Base-by-base conservation (phyloP, 176 grass and related monocot genomes). In the Carex myosuroides region DNA sequence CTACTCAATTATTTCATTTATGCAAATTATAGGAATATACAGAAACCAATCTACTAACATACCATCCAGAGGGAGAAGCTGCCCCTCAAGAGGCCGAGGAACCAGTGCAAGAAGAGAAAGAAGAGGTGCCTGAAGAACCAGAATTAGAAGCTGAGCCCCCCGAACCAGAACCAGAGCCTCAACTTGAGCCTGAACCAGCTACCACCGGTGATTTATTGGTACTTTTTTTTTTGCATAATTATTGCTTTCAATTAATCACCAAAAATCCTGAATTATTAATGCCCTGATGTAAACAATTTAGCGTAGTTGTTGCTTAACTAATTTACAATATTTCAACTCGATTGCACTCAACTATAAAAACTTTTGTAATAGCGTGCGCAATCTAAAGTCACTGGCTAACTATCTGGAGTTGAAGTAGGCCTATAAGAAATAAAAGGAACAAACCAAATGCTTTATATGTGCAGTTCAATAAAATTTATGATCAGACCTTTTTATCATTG, bases 171-270 rank as follows among this genome's bases (percentile, higher is more conserved):
- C 90, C 88, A 66, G 86, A 88, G 80, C 52, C 85, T 37, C 85
- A 94, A 79, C 63, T 72, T 73, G 80, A 89, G 44, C 85, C 71
- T 73, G 62, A 59, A 17, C 66, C 24, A 13, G 39, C 41, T 0
- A 85, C 60, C 21, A 93, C 87, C 1, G 87, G 87, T 18, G 91
- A 99, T 79, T 85, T 99, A 82, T 83, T 99, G 89, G 96, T 99
- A 88, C 0, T 35, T 66, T 33, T 81, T 81, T 41, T 33, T 18
- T 64, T 60, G 60, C 33, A 81, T 14, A 24, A 20, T 57, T 20
- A 21, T 30, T 81, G 20, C 4, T 83, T 82, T 83, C 14, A 83
- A 16, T 30, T 5, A 76, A 30, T 33, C 50, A 56, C 46, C 50
- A 77, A 56, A 56, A 62, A 77, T 33, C 24, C 50, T 55, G 13